Evolutionary conservation across 2,329 filamentous ascomycete genomes (phyloP).

Genomic region (Neonectria magnoliae): DNA sequence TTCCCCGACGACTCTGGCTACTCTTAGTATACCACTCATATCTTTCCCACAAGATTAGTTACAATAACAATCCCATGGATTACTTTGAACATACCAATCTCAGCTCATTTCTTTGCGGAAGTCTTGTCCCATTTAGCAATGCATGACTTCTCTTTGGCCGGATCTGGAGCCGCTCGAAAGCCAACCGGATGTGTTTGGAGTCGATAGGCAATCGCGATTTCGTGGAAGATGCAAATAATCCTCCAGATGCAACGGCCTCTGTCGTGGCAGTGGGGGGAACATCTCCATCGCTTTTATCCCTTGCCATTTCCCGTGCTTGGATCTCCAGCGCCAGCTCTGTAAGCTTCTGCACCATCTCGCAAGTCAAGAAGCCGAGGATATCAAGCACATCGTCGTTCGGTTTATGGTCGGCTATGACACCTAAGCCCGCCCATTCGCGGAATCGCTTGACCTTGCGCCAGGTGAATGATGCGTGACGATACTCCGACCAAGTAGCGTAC

Average conservation of each 20-base stretch:
- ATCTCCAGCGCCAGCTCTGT: constrained; percentile 94
- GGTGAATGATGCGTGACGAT: constrained; percentile 94
- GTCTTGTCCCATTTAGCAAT: not conserved
- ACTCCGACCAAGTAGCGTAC: constrained; percentile 98
- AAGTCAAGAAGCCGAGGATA: constrained; percentile 94
- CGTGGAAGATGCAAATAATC: not conserved
- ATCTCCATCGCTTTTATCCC: not conserved
- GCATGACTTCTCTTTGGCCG: not conserved
- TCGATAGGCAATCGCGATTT: not conserved
- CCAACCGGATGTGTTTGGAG: not conserved
- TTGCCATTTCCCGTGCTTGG: constrained; percentile 63
- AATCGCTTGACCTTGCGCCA: constrained; percentile 97
- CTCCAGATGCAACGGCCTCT: not conserved
- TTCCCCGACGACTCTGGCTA: not conserved
- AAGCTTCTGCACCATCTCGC: constrained; percentile 96
- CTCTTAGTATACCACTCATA: not conserved
- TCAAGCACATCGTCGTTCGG: constrained; percentile 97
- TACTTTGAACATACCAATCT: not conserved
- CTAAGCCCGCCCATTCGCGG: constrained; percentile 95
- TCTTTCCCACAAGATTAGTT: not conserved
- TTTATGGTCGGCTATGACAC: constrained; percentile 91
- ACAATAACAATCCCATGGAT: not conserved
- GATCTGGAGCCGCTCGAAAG: not conserved
- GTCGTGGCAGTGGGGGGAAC: not conserved
- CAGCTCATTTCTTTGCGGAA: not conserved